phyloP scores from a whole-genome alignment of 176 grass and related monocot genomes.

The Triticum turgidum region DNA sequence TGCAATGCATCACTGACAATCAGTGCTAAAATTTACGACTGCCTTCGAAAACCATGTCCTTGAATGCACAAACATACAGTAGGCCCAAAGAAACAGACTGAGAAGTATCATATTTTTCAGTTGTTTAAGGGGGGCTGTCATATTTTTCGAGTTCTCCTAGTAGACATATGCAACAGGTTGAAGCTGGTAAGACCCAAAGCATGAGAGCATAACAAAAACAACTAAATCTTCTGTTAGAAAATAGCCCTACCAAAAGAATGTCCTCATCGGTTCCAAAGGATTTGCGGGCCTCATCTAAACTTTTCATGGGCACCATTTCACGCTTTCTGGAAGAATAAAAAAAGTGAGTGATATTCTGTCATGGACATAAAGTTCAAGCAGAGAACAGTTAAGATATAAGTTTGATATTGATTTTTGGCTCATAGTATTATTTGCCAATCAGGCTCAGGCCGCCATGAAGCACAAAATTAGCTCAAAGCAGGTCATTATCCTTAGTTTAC shows the following conservation, averaged over 20 bases:
- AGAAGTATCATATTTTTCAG: not conserved
- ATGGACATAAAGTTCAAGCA: not conserved
- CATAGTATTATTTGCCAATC: not conserved
- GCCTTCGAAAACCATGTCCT: not conserved
- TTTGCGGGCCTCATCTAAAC: slow-evolving; percentile 86
- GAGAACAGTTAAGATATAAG: not conserved
- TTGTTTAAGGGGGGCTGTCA: too few species aligned
- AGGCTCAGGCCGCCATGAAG: not conserved
- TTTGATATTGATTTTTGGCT: not conserved
- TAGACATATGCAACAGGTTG: not conserved
- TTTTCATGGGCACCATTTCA: slow-evolving; percentile 78
- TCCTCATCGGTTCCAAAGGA: slow-evolving; percentile 97
- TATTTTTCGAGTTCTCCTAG: too few species aligned
- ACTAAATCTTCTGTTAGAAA: not conserved
- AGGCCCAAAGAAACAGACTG: not conserved
- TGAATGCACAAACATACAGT: not conserved
- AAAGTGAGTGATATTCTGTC: not conserved
- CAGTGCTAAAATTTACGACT: not conserved
- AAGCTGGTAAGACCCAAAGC: not conserved
- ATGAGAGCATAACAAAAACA: not conserved
- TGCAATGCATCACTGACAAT: slow-evolving; percentile 29
- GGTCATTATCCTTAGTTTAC: not conserved
- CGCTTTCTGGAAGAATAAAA: slow-evolving; percentile 49
- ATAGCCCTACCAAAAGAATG: slow-evolving; percentile 76
- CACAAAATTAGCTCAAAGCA: not conserved